Evolutionary conservation across 208 protist genomes (phyloP), one percentile per base, ranked within the genome.

Genomic region (Leishmania mexicana): DNA sequence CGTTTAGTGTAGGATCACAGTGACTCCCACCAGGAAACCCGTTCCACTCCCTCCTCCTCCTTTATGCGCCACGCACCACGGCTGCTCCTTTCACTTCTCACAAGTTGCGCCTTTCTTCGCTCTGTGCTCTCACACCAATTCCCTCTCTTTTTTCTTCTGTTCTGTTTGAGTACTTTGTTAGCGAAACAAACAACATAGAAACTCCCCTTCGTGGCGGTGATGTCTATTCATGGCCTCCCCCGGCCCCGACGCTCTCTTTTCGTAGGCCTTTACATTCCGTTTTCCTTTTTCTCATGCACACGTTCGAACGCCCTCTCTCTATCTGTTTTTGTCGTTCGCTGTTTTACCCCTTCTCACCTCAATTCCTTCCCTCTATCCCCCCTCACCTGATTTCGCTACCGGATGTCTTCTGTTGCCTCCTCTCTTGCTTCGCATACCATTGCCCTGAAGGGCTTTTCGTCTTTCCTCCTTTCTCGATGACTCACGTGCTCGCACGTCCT

Each of bases 301-400:
- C 0, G 5, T 6, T 24, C 60, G 60, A 67, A 67, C n/a, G 28
- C 62, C 53, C 80, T 75, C 42, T 78, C 75, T 88, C 45, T 84
- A 45, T 38, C 75, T 64, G 17, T 65, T 35, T 49, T 38, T 57
- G 13, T n/a, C 13, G 35, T 28, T 42, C 40, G 5, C 13, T 42
- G 28, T 38, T 40, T n/a, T 62, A n/a, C 35, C 7, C n/a, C 3
- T 38, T 21, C 15, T n/a, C 40, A 19, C 60, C n/a, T 67, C 60
- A 1, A 21, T 7, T 38, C n/a, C n/a, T 17, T 13, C n/a, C 8
- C 31, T 31, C n/a, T 62, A 31, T 31, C 6, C 28, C 17, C 17
- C 28, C 24, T 24, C 57, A 24, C 57, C 17, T 31, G 24, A 8
- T 13, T 31, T 62, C 24, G 17, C 24, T 6, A 31, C 57, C 51